Evolutionary conservation across 1,284 basidiomycete genomes (phyloP).

Genomic region (Heterobasidion annosum): DNA sequence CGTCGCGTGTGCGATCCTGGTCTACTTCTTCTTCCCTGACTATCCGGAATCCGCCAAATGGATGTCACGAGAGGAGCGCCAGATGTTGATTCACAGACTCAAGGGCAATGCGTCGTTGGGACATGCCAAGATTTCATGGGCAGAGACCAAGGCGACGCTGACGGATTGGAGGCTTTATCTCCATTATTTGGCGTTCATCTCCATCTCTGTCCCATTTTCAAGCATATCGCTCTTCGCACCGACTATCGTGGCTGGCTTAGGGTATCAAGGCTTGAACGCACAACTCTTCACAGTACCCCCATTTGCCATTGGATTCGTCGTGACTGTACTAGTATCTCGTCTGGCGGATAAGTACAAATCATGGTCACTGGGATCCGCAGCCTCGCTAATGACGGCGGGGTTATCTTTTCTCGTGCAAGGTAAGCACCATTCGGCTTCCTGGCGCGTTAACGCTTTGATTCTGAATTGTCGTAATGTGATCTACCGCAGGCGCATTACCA

Average conservation of each 20-base stretch:
- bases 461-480: not conserved
- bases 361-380: conserved; percentile 9
- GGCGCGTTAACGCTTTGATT: not conserved
- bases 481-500: conserved; percentile 17
- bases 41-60: conserved; percentile 34
- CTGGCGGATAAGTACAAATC: conserved; percentile 13
- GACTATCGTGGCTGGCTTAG: conserved; percentile 30
- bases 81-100: conserved; percentile 18
- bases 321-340: conserved; percentile 18
- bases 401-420: conserved; percentile 13
- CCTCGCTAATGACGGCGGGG: conserved; percentile 11
- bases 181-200: conserved; percentile 23
- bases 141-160: conserved; percentile 19
- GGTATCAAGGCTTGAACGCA: conserved; percentile 33
- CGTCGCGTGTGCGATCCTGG: conserved; percentile 25
- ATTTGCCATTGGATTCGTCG: conserved; percentile 29
- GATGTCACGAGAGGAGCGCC: conserved; percentile 22
- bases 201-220: conserved; percentile 23
- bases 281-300: conserved; percentile 54
- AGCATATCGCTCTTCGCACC: conserved; percentile 26
- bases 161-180: conserved; percentile 21
- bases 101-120: conserved; percentile 19
- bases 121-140: conserved; percentile 18
- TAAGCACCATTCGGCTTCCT: not conserved
- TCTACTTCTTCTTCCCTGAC: conserved; percentile 32